Conservation (phyloP, 2,329 filamentous ascomycete species). For the Dactylonectria estremocensis region DNA sequence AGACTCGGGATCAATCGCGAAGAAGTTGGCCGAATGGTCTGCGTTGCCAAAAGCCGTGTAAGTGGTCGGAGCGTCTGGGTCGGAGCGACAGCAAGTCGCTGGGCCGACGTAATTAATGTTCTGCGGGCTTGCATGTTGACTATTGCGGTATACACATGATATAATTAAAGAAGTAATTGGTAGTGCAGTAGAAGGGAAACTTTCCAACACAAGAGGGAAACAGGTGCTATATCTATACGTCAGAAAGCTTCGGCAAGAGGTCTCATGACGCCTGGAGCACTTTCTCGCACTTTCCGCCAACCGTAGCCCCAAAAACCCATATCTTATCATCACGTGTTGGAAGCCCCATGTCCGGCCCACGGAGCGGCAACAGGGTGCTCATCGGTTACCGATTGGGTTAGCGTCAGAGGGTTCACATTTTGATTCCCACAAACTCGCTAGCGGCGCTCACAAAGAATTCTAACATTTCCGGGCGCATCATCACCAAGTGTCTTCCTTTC, state of each 20-base stretch:
- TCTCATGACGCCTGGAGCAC: constrained; percentile 50
- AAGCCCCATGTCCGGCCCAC: constrained; percentile 52
- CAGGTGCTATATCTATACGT: constrained; percentile 41
- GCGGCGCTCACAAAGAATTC: constrained; percentile 60
- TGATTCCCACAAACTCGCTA: constrained; percentile 62
- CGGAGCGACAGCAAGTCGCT: constrained; percentile 54
- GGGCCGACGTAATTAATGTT: constrained; percentile 57
- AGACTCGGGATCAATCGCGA: constrained; percentile 56
- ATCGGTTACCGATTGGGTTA: constrained; percentile 50
- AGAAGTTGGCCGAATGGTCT: constrained; percentile 40
- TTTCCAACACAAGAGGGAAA: constrained; percentile 24
- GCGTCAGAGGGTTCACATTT: constrained; percentile 61
- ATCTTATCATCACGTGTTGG: constrained; percentile 58
- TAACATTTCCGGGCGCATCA: constrained; percentile 57
- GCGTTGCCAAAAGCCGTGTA: constrained; percentile 45
- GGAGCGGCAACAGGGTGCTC: constrained; percentile 36
- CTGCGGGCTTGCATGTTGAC: constrained; percentile 59
- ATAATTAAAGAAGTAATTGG: constrained; percentile 14
- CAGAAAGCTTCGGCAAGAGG: constrained; percentile 34
- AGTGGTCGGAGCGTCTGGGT: constrained; percentile 49
- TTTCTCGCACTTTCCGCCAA: constrained; percentile 60
- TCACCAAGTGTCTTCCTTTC: constrained; percentile 57
- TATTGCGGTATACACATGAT: constrained; percentile 28
- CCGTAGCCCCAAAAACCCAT: constrained; percentile 34
- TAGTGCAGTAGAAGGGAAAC: constrained; percentile 18